phyloP scores from a whole-genome alignment of 1,284 basidiomycete species.

The Mycocalia duriaeana region DNA sequence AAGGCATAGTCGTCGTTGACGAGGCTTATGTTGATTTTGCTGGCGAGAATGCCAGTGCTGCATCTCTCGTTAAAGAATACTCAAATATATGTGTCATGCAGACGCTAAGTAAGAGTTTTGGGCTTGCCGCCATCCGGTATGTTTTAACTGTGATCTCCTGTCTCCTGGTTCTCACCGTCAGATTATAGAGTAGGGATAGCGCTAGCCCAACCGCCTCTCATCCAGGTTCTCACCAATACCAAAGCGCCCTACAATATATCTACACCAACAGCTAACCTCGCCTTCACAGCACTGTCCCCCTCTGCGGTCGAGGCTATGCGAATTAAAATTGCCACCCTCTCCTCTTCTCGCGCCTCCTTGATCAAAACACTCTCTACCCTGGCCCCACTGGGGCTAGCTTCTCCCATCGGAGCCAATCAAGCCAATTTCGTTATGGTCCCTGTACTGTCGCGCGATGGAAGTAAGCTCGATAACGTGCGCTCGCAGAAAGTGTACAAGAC shows the following conservation, averaged over 20 bases:
- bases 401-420: conserved; percentile 76
- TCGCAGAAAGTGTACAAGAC: conserved; percentile 74
- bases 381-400: conserved; percentile 56
- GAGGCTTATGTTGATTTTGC: conserved; percentile 98
- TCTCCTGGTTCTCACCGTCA: too few species aligned
- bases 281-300: conserved; percentile 72
- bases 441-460: conserved; percentile 50
- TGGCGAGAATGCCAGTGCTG: conserved; percentile 59
- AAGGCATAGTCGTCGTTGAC: conserved; percentile 90
- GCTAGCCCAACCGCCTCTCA: conserved; percentile 82
- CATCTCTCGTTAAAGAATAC: conserved; percentile 72
- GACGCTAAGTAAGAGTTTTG: conserved; percentile 95
- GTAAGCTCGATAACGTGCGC: conserved; percentile 60
- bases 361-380: conserved; percentile 26
- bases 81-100: conserved; percentile 92
- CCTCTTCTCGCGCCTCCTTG: conserved; percentile 48
- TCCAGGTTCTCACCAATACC: conserved; percentile 91
- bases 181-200: conserved; percentile 82
- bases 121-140: conserved; percentile 90
- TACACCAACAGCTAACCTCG: conserved; percentile 83
- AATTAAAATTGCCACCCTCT: conserved; percentile 58
- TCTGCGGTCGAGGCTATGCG: conserved; percentile 63
- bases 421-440: conserved; percentile 92
- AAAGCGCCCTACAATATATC: conserved; percentile 99
- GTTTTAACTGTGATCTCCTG: too few species aligned